These are phyloP conservation scores for Thalassiosira pacifica DNA, from an alignment of 352 stramenopile genomes.

Conservation along the genomic window DNA sequence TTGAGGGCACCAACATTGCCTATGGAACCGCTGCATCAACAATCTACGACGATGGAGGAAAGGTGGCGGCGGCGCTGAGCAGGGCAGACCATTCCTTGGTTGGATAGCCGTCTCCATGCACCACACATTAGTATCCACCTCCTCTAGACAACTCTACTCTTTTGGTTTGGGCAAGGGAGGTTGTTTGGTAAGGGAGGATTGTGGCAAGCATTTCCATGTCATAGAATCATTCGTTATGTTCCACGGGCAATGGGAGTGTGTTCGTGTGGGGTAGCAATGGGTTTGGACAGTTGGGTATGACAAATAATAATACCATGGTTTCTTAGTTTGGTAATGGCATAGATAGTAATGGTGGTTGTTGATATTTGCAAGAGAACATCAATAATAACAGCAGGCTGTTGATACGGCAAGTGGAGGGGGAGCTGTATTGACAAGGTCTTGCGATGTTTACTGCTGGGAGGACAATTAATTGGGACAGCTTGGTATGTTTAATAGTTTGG, in stretches of 20 bases:
- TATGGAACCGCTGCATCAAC: no score
- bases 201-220: slow-evolving; percentile 79
- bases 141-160: slow-evolving; percentile 76
- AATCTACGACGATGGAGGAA: no score
- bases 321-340: not conserved
- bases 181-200: slow-evolving; percentile 73
- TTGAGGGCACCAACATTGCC: no score
- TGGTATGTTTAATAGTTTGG: slow-evolving; percentile 38
- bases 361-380: slow-evolving; percentile 19
- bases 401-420: slow-evolving; percentile 75
- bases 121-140: slow-evolving; percentile 80
- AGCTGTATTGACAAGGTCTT: slow-evolving; percentile 76
- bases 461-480: slow-evolving; percentile 84
- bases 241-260: slow-evolving; percentile 77
- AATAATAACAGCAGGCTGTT: slow-evolving; percentile 51
- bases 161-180: slow-evolving; percentile 85
- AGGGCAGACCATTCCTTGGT: no score
- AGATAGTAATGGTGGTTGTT: not conserved
- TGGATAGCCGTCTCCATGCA: slow-evolving; percentile 77
- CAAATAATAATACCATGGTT: not conserved
- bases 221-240: slow-evolving; percentile 86
- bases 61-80: no score
- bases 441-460: slow-evolving; percentile 87
- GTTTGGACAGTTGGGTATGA: slow-evolving; percentile 86
- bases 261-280: slow-evolving; percentile 87